These are phyloP conservation scores for Rhodotorula sp. DNA, from an alignment of 1,284 basidiomycete genomes.

Conservation along the genomic window DNA sequence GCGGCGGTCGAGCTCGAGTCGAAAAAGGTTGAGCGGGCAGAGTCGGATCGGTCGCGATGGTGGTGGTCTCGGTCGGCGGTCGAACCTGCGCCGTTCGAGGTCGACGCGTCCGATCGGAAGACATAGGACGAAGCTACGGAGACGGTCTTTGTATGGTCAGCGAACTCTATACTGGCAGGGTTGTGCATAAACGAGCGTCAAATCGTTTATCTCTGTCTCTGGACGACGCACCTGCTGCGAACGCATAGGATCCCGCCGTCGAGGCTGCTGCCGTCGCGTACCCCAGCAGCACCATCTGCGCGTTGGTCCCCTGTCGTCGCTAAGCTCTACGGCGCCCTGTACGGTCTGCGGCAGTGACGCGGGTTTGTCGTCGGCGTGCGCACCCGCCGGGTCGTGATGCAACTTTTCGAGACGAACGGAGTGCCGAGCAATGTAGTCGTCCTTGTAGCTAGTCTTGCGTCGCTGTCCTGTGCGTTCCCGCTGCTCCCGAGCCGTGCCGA, in stretches of 20 bases:
- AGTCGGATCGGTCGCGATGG: not conserved
- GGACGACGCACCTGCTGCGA: slow-evolving; percentile 20
- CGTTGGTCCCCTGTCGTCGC: too few species aligned
- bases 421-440: too few species aligned
- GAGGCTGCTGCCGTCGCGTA: slow-evolving; percentile 16
- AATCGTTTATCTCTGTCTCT: not conserved
- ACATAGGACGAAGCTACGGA: slow-evolving; percentile 20
- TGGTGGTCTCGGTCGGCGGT: not conserved
- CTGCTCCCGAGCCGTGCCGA: too few species aligned
- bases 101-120: slow-evolving; percentile 4
- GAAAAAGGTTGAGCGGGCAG: not conserved
- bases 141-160: too few species aligned
- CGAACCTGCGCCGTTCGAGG: not conserved
- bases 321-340: not conserved
- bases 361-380: not conserved
- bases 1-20: not conserved
- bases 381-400: not conserved
- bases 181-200: not conserved
- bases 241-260: slow-evolving; percentile 13
- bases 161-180: too few species aligned
- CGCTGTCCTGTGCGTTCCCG: too few species aligned
- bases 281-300: slow-evolving; percentile 19
- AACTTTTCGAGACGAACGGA: not conserved
- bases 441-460: too few species aligned
- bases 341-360: too few species aligned